Conservation (phyloP, 139 green algal genomes). For the Tetradesmus obliquus region DNA sequence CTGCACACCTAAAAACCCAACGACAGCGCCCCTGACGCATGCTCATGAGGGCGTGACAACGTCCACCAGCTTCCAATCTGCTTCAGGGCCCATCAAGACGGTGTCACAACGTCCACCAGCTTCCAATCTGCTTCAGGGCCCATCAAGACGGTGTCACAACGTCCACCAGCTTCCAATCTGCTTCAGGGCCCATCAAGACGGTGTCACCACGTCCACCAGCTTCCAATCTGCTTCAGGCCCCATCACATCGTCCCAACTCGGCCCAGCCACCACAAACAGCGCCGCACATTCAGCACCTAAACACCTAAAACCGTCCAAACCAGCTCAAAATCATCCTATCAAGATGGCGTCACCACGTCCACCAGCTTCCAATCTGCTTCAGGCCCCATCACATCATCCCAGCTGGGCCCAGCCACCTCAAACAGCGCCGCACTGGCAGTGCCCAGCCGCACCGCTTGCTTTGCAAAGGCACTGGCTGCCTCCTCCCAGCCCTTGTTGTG, state of each 20-base stretch:
- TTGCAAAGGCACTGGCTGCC: slow-evolving; percentile 76
- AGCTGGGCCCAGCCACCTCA: slow-evolving; percentile 58
- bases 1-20: too few relatives aligned
- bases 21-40: too few relatives aligned
- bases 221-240: slow-evolving; percentile 55
- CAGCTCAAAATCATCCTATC: neutral
- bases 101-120: slow-evolving; percentile 44
- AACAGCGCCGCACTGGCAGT: slow-evolving; percentile 85
- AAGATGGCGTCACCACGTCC: slow-evolving; percentile 55
- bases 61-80: slow-evolving; percentile 60
- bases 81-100: slow-evolving; percentile 31
- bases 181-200: neutral
- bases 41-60: too few relatives aligned
- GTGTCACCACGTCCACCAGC: slow-evolving; percentile 64
- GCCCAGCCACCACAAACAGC: slow-evolving; percentile 69
- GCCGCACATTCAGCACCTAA: slow-evolving; percentile 58
- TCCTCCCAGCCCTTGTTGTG: slow-evolving; percentile 90
- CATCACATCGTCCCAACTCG: slow-evolving; percentile 66
- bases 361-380: slow-evolving; percentile 68
- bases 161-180: neutral
- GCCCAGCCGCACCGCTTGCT: slow-evolving; percentile 69
- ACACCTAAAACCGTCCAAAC: too few relatives aligned
- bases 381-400: slow-evolving; percentile 61
- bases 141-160: neutral
- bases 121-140: slow-evolving; percentile 53